Conservation (phyloP, 768 basidiomycete genomes). For the Xanthoconium stramineum region DNA sequence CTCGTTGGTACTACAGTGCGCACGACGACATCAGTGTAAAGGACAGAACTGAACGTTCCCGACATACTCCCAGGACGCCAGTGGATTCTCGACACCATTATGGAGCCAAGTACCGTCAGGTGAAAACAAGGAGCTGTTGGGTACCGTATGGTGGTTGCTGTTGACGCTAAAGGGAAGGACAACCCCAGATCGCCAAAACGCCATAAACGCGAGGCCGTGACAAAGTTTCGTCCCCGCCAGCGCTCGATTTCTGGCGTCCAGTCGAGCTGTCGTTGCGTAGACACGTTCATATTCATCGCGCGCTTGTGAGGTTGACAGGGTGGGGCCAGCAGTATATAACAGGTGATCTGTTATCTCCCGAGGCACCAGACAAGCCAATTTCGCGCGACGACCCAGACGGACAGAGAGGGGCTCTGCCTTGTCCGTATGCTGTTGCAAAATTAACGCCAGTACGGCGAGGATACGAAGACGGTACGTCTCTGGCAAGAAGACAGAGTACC, state of each 20-base stretch:
- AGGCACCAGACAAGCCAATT: conserved; percentile 22
- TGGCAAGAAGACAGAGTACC: conserved; percentile 44
- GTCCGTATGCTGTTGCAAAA: conserved; percentile 12
- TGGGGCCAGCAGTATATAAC: conserved; percentile 27
- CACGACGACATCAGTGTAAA: not conserved
- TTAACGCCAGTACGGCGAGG: conserved; percentile 15
- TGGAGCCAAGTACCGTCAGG: conserved; percentile 42
- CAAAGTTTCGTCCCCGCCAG: conserved; percentile 36
- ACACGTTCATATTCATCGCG: conserved; percentile 31
- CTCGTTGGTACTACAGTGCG: conserved; percentile 33
- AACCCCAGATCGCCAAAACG: conserved; percentile 40
- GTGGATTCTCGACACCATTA: conserved; percentile 35
- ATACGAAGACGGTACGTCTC: conserved; percentile 25
- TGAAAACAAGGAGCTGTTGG: conserved; percentile 45
- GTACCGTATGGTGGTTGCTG: conserved; percentile 34
- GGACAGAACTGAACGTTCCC: not conserved
- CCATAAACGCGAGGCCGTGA: conserved; percentile 40
- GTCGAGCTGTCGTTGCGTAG: conserved; percentile 32
- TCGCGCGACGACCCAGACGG: conserved; percentile 12
- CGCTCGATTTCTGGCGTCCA: conserved; percentile 41
- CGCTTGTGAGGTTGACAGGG: conserved; percentile 17
- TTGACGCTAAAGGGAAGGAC: conserved; percentile 42
- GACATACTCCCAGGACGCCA: conserved; percentile 48
- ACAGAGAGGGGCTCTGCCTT: conserved; percentile 13
- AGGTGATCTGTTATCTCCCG: conserved; percentile 26